Evolutionary conservation across 441 rosid species (phyloP).

Genomic region (Aleurites moluccanus): DNA sequence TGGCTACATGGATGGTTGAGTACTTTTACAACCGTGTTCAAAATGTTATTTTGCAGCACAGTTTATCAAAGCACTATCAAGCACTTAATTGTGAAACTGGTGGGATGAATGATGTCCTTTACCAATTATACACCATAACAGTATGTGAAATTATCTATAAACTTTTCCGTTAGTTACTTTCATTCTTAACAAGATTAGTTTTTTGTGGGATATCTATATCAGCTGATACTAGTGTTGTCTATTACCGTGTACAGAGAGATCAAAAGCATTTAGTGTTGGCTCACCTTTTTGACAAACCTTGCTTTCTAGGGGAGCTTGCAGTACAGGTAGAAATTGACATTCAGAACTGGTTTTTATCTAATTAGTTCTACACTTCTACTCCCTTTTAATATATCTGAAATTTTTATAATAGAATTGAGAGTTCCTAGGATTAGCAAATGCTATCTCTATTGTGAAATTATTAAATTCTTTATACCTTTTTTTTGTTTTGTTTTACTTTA

Average conservation of each 20-base stretch:
- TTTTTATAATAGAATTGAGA: no score
- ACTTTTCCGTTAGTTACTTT: background rate
- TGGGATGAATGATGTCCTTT: slow-evolving; percentile 63
- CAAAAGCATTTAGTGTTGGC: slow-evolving; percentile 79
- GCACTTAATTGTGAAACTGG: slow-evolving; percentile 63
- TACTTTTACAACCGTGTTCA: slow-evolving; percentile 53
- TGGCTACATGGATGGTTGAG: slow-evolving; percentile 54
- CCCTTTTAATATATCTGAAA: background rate
- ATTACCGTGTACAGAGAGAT: slow-evolving; percentile 54
- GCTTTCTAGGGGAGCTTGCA: slow-evolving; percentile 91
- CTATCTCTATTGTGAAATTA: no score
- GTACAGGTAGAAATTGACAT: slow-evolving; percentile 41
- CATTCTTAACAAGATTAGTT: no score
- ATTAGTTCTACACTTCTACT: no score
- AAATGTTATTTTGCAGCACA: slow-evolving; percentile 41
- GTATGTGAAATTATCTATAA: slow-evolving; percentile 25
- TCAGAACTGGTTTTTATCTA: no score
- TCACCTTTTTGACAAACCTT: slow-evolving; percentile 95
- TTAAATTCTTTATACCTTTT: no score
- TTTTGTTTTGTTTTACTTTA: no score
- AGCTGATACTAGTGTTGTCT: background rate
- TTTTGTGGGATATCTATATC: no score
- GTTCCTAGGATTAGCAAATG: no score
- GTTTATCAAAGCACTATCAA: slow-evolving; percentile 42
- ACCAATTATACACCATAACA: slow-evolving; percentile 44